These are phyloP conservation scores for Yarrowia keelungensis DNA, from an alignment of 805 yeast species.

Conservation along the genomic window DNA sequence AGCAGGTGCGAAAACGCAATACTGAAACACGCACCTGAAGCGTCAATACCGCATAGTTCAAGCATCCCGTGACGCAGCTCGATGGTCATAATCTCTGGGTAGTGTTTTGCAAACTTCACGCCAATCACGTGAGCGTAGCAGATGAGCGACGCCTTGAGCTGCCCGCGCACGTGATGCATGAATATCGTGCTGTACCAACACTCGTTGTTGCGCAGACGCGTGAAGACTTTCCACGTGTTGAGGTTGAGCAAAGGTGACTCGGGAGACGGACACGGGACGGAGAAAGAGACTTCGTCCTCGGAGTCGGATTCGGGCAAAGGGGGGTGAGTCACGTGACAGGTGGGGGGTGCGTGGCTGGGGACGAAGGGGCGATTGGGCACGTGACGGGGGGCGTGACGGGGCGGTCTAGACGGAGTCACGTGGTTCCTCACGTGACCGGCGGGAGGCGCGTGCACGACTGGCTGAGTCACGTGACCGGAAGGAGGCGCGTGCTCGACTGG, in stretches of 20 bases:
- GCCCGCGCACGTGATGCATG: not conserved
- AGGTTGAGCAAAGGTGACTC: not conserved
- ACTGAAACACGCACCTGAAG: not conserved
- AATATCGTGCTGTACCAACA: constrained; percentile 7
- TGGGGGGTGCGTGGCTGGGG: too few relatives aligned
- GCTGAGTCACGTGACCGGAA: too few relatives aligned
- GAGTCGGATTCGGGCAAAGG: too few relatives aligned
- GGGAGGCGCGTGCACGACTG: too few relatives aligned
- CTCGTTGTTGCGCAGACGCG: not conserved
- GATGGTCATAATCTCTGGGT: constrained; percentile 5
- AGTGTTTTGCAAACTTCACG: not conserved
- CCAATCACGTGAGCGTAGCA: constrained; percentile 22
- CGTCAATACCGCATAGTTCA: constrained; percentile 12
- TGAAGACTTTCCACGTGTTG: too few relatives aligned
- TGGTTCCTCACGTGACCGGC: too few relatives aligned
- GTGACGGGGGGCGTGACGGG: too few relatives aligned
- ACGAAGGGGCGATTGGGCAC: too few relatives aligned
- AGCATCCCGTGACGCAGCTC: not conserved
- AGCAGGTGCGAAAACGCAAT: not conserved
- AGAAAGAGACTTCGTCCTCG: not conserved
- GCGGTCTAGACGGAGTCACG: too few relatives aligned
- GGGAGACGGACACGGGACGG: not conserved
- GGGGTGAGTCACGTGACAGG: too few relatives aligned
- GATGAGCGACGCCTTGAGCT: not conserved
- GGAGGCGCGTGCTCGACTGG: too few relatives aligned